phyloP scores from a whole-genome alignment of 495 filamentous ascomycete genomes.

The Xylaria scruposa region DNA sequence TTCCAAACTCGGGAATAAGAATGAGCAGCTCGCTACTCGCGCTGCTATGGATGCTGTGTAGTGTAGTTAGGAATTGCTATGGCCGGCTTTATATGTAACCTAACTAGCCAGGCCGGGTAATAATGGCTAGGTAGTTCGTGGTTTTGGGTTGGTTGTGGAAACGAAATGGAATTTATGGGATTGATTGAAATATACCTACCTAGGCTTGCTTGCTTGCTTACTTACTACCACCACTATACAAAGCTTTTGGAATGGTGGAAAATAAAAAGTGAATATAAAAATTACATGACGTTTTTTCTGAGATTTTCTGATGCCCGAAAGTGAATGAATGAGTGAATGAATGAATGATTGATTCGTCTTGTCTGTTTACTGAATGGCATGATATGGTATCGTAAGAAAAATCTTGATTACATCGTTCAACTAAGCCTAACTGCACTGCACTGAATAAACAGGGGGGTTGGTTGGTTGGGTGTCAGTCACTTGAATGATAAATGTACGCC shows the following conservation, averaged over 20 bases:
- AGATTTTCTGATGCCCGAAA: no score
- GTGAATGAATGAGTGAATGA: no score
- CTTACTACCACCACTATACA: neutral
- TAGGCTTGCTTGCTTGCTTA: neutral
- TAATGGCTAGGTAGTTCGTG: no score
- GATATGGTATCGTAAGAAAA: conserved; percentile 39
- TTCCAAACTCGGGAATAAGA: conserved; percentile 96
- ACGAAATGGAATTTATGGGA: neutral
- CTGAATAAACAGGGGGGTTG: conserved; percentile 32
- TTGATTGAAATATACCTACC: neutral
- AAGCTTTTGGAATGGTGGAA: neutral
- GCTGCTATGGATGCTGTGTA: conserved; percentile 85
- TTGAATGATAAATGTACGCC: conserved; percentile 13
- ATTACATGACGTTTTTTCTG: neutral
- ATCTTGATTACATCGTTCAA: conserved; percentile 46
- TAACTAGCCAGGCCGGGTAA: neutral
- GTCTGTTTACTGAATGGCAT: conserved; percentile 31
- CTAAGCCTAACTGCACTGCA: conserved; percentile 45
- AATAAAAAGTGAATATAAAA: neutral
- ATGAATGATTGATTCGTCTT: neutral
- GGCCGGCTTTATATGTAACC: neutral
- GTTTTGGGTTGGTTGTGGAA: neutral
- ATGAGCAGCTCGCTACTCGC: conserved; percentile 90
- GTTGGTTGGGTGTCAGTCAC: conserved; percentile 3
- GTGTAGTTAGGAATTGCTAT: conserved; percentile 48